These are phyloP conservation scores for Hemileia vastatrix DNA, from an alignment of 1,284 basidiomycete genomes.

Conservation along the genomic window DNA sequence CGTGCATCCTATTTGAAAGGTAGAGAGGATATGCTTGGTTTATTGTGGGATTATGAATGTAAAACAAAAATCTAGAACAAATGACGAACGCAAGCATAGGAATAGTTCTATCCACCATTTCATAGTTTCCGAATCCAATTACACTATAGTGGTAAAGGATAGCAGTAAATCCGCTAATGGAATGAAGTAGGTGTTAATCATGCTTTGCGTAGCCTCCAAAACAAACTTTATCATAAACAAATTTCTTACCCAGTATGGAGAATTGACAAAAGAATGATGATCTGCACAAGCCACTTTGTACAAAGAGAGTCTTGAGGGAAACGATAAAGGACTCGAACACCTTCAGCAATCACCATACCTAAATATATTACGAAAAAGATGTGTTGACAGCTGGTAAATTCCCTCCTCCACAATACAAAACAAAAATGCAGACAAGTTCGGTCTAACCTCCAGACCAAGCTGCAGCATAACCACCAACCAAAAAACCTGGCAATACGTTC, in stretches of 20 bases:
- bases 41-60: not conserved
- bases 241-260: conserved; percentile 8
- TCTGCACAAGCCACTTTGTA: not conserved
- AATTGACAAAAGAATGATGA: conserved; percentile 8
- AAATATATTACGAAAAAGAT: too few species aligned
- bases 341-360: conserved; percentile 20
- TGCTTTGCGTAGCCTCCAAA: too few species aligned
- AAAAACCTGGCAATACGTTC: too few species aligned
- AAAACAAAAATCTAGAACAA: not conserved
- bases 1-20: too few species aligned
- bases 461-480: too few species aligned
- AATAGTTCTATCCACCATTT: not conserved
- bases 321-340: conserved; percentile 18
- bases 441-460: too few species aligned
- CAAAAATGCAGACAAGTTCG: too few species aligned
- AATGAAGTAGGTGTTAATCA: too few species aligned
- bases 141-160: conserved; percentile 12
- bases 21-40: too few species aligned
- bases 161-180: conserved; percentile 15
- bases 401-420: too few species aligned
- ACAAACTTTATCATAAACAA: too few species aligned
- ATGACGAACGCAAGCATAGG: conserved; percentile 9
- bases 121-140: conserved; percentile 7
- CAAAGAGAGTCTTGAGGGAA: conserved; percentile 12
- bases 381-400: too few species aligned